These are phyloP conservation scores for Boechera divaricarpa DNA, from an alignment of 345 rosid species.

Conservation along the genomic window DNA sequence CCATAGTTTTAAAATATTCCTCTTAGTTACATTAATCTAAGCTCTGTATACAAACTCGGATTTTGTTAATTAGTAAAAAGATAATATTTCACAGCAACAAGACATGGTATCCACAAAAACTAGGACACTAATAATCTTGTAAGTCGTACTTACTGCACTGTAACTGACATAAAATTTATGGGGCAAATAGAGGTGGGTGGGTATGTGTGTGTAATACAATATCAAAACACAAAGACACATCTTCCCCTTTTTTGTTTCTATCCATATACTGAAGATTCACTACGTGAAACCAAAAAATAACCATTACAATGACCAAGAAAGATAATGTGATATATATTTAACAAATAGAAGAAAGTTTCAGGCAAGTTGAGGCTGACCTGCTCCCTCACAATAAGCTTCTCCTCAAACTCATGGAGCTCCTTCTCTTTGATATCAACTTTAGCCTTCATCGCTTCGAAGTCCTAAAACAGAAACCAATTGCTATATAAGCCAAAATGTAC, in stretches of 20 bases:
- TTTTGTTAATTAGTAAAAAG: conserved; percentile 2
- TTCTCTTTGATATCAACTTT: conserved; percentile 60
- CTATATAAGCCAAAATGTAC: conserved; percentile 27
- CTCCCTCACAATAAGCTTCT: conserved; percentile 71
- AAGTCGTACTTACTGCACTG: neutral
- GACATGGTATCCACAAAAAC: neutral
- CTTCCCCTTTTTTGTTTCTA: neutral
- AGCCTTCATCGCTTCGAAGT: conserved; percentile 50
- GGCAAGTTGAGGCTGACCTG: conserved; percentile 56
- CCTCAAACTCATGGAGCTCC: conserved; percentile 63
- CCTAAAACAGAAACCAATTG: conserved; percentile 48
- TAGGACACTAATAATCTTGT: neutral
- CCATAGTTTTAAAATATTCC: neutral
- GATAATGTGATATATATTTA: conserved; percentile 8
- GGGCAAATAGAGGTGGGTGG: neutral
- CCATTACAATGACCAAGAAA: neutral
- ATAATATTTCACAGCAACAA: neutral
- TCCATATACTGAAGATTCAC: neutral
- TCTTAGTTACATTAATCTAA: conserved; percentile 7
- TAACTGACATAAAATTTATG: neutral
- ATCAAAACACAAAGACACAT: neutral
- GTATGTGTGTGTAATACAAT: neutral
- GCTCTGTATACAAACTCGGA: neutral
- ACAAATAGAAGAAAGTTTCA: conserved; percentile 2
- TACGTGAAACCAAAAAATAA: neutral